phyloP scores from a whole-genome alignment of 495 filamentous ascomycete genomes.

The Parathielavia appendiculata region DNA sequence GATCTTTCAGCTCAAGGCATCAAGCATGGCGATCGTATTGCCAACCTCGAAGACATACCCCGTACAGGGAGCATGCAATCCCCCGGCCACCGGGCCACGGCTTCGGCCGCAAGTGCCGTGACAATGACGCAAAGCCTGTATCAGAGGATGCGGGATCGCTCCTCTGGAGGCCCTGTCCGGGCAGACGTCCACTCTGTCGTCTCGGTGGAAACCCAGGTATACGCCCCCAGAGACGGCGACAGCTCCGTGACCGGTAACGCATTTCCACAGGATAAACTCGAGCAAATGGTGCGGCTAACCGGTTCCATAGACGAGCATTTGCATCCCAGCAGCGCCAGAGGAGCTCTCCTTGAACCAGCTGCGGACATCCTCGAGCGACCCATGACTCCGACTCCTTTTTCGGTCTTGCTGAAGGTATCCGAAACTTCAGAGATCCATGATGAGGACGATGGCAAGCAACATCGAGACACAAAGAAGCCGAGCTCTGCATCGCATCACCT shows the following conservation, averaged over 20 bases:
- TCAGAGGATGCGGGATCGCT: not conserved
- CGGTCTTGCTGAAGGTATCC: slow-evolving; percentile 7
- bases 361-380: slow-evolving; percentile 1
- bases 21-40: not conserved
- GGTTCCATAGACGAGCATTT: not conserved
- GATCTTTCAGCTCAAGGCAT: not conserved
- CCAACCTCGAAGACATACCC: not conserved
- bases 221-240: not conserved
- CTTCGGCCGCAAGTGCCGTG: not conserved
- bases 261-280: not conserved
- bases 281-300: not conserved
- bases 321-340: not conserved
- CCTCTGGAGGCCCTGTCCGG: not conserved
- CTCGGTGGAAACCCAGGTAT: slow-evolving; percentile 10
- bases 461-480: not conserved
- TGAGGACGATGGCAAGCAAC: not conserved
- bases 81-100: not conserved
- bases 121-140: not conserved
- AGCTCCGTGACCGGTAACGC: not conserved
- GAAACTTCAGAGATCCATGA: not conserved
- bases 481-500: not conserved
- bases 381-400: slow-evolving; percentile 12
- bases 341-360: not conserved
- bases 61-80: not conserved
- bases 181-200: not conserved